Base-by-base conservation (phyloP, 2,329 filamentous ascomycete genomes). In the Magnaporthiopsis rhizophila region DNA sequence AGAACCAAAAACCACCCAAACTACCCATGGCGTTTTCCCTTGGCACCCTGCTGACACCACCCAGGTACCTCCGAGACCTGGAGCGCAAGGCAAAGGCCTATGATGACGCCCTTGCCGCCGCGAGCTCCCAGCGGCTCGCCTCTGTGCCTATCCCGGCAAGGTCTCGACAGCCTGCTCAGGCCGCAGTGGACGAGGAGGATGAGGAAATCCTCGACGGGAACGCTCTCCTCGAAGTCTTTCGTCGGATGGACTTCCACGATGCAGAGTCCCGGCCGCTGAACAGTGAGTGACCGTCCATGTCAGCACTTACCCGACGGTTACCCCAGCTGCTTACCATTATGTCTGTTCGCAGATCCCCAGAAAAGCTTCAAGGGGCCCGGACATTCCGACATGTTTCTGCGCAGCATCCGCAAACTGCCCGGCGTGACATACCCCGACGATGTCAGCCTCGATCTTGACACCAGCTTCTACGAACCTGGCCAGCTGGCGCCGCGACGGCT, bases 341-440 rank as follows among this genome's bases (percentile, higher is more conserved):
- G n/a, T n/a, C n/a, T n/a, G n/a, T n/a, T n/a, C 66, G 62, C 21
- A 66, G 62, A 53, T 60, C 64, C n/a, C 64, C 64, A 9, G 65
- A 62, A 60, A 18, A 64, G 68, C 63, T 76, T 75, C 66, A 74
- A 74, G 64, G 75, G 75, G 8, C 74, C 75, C 0, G 75, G 74
- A 0, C 75, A 76, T 3, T 75, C 77, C 1, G 76, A 78, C 67
- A 73, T 72, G 58, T 76, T 79, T 59, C 69, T 78, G 24, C 71
- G 72, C n/a, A 75, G 72, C 50, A 72, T n/a, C 69, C 59, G 45
- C 21, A 53, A 21, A 11, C 58, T 60, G 13, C 58, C 58, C 18
- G 30, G 30, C 58, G 28, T 64, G 8, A 58, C 62, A 1, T 45
- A 64, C 3, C 64, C 30, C 21, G 72, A 74, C 58, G 75, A 75